Evolutionary conservation across 2,329 filamentous ascomycete genomes (phyloP), one percentile per base, ranked within the genome.

Genomic region (Mariannaea elegans): DNA sequence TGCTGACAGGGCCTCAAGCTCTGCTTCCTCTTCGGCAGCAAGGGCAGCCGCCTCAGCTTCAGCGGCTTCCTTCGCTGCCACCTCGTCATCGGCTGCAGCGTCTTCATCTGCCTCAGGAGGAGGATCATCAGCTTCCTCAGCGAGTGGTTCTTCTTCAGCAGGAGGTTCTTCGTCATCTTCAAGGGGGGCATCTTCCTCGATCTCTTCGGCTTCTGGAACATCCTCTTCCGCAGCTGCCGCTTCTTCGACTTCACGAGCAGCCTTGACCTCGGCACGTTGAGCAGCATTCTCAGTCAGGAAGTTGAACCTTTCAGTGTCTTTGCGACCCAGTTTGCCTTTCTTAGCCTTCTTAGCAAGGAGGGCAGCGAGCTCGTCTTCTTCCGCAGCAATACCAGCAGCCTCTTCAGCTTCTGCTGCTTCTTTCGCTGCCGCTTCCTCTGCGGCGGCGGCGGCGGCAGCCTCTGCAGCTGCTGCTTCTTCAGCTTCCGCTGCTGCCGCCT

Each of bases 361-460:
- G 7, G 74, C 73, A 19, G 76, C 76, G n/a, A 78, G 76, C 64
- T 82, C 78, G 32, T 78, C 76, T 7, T 75, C 78, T 60, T 81
- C 68, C 7, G 45, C 58, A 2, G 61, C 64, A 29, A 70, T 62
- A 16, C 49, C 45, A 41, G 63, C 71, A n/a, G 68, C 66, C 38
- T 68, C 63, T 29, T 65, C 65, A 31, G 58, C 61, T 18, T 66
- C 68, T 24, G 69, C 73, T 16, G 66, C 69, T n/a, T 71, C 66
- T 12, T 61, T 60, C n/a, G 58, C 54, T 14, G 65, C 52, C 9
- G 63, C 61, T 16, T 56, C 67, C 2, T 34, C 56, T 4, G 44
- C 62, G 65, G 81, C 78, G 39, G 77, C 75, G 4, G 73, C 76
- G 56, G 80, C 75, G n/a, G 23, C 49, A 6, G 57, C 64, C 2